Conservation (phyloP, 2,329 filamentous ascomycete genomes). For the Aureobasidium sp. region DNA sequence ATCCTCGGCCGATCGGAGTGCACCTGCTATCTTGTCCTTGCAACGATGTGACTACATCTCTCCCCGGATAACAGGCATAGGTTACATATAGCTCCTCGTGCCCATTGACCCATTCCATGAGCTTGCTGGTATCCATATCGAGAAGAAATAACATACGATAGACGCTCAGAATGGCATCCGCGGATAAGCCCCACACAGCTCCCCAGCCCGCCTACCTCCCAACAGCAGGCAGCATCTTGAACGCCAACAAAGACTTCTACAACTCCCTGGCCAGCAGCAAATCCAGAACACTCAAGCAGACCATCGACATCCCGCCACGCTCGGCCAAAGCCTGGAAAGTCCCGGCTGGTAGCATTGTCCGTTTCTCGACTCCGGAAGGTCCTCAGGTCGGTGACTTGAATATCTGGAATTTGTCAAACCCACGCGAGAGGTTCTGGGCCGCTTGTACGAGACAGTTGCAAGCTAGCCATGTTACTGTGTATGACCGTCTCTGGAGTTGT, state of each 20-base stretch:
- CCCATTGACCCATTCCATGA: neutral
- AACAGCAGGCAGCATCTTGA: constrained; percentile 22
- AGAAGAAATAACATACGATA: neutral
- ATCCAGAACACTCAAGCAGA: constrained; percentile 27
- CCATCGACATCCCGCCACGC: constrained; percentile 55
- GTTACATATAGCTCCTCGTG: neutral
- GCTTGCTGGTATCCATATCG: neutral
- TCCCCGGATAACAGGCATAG: neutral
- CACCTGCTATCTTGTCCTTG: neutral
- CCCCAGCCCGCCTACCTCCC: constrained; percentile 27
- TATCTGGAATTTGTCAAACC: constrained; percentile 68
- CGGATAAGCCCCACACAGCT: neutral
- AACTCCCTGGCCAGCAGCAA: constrained; percentile 18
- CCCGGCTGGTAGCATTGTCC: constrained; percentile 57
- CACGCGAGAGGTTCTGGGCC: constrained; percentile 76
- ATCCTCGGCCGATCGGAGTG: neutral
- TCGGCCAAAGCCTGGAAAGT: constrained; percentile 67
- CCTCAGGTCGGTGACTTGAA: constrained; percentile 80
- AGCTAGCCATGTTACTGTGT: constrained; percentile 60
- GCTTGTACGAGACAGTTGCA: constrained; percentile 70
- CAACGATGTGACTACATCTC: neutral
- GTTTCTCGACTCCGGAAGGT: constrained; percentile 66
- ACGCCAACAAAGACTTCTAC: constrained; percentile 24
- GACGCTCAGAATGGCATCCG: neutral
- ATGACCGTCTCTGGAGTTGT: constrained; percentile 68